Percentiles rank a stretch among this genome's conserved stretches.
Conservation (phyloP, 2,329 filamentous ascomycete species). For the Beauveria pseudobassiana region DNA sequence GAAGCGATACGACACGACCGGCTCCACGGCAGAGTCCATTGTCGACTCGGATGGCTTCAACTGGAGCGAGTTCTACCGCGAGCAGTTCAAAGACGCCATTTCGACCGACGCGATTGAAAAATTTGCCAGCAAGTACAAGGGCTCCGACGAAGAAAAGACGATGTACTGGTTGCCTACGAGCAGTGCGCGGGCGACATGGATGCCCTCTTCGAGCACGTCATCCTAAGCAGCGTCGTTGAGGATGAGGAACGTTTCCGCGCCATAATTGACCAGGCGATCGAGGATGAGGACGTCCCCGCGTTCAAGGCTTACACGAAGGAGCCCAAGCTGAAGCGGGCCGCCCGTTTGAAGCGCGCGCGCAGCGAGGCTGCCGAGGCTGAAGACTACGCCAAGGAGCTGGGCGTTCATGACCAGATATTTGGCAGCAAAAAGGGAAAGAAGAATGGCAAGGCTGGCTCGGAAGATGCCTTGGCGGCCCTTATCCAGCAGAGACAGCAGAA, state of each 20-base stretch:
- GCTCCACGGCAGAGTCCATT: conserved; percentile 78
- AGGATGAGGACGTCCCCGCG: conserved; percentile 54
- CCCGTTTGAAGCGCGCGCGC: conserved; percentile 52
- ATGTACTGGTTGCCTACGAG: conserved; percentile 71
- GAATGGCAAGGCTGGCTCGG: conserved; percentile 30
- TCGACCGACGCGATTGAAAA: conserved; percentile 66
- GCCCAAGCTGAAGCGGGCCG: conserved; percentile 54
- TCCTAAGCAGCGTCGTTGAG: conserved; percentile 74
- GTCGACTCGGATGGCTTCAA: conserved; percentile 74
- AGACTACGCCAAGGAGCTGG: conserved; percentile 66
- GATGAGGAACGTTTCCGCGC: conserved; percentile 79
- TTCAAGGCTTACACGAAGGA: conserved; percentile 68
- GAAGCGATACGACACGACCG: conserved; percentile 81
- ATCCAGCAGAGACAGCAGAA: conserved; percentile 65
- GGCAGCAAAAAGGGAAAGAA: conserved; percentile 42
- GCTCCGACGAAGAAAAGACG: conserved; percentile 75
- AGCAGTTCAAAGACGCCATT: conserved; percentile 72
- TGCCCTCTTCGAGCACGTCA: conserved; percentile 70
- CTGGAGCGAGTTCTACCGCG: conserved; percentile 84
- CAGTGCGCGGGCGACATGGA: conserved; percentile 68
- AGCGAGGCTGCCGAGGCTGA: conserved; percentile 67
- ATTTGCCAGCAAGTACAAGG: conserved; percentile 73
- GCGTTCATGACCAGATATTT: conserved; percentile 64
- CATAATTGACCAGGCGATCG: conserved; percentile 78
- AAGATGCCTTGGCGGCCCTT: conserved; percentile 59